A percentile compares a stretch with the other conserved stretches of the same genome.
Conservation (phyloP, 805 yeast species). For the Brettanomyces sp. region DNA sequence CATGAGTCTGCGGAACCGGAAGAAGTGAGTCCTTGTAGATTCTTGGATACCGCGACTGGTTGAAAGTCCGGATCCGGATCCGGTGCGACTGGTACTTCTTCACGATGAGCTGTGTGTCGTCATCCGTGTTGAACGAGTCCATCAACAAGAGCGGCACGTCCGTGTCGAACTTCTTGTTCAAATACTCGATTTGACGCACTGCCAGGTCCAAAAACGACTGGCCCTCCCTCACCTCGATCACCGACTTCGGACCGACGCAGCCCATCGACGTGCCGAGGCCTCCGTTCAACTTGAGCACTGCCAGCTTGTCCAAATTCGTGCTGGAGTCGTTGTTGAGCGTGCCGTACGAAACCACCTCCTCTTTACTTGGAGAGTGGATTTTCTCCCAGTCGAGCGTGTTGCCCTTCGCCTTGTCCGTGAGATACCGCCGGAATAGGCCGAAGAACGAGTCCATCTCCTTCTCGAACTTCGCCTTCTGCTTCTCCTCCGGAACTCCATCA, state of each 20-base stretch:
- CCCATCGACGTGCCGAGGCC: constrained; percentile 99
- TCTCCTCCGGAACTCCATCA: constrained; percentile 60
- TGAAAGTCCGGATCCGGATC: constrained; percentile 89
- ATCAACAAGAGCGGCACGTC: constrained; percentile 94
- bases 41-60: constrained; percentile 97
- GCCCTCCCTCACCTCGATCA: constrained; percentile 97
- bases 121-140: constrained; percentile 98
- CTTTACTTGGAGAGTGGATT: constrained; percentile 81
- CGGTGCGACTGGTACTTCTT: constrained; percentile 96
- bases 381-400: constrained; percentile 87
- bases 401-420: constrained; percentile 81
- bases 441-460: constrained; percentile 92
- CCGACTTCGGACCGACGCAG: constrained; percentile 97
- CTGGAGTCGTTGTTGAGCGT: constrained; percentile 32
- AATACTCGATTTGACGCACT: constrained; percentile 93
- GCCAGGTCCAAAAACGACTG: constrained; percentile 92
- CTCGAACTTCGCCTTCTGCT: constrained; percentile 55
- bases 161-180: constrained; percentile 81
- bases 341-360: constrained; percentile 79
- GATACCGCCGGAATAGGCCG: constrained; percentile 84
- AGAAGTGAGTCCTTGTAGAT: constrained; percentile 89
- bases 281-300: constrained; percentile 94
- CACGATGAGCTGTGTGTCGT: constrained; percentile 88
- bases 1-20: constrained; percentile 77
- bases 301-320: constrained; percentile 66